A percentile compares a stretch with the other conserved stretches of the same genome.
phyloP scores from a whole-genome alignment of 2,329 filamentous ascomycete species.

The Sclerotinia glacialis region DNA sequence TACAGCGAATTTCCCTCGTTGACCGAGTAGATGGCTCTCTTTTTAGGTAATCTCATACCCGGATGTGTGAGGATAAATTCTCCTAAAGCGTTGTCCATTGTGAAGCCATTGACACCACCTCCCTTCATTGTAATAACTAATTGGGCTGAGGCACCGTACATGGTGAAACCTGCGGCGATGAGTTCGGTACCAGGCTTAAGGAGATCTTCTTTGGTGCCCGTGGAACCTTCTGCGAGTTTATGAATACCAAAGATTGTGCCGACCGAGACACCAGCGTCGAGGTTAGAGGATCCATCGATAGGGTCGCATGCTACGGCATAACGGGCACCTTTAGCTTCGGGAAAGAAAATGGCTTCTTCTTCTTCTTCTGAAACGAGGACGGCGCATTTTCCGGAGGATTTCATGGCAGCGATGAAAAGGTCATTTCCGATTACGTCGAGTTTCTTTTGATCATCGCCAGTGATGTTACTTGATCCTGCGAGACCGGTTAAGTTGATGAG shows the following conservation, averaged over 20 bases:
- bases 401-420: slow-evolving; percentile 94
- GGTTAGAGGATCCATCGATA: slow-evolving; percentile 95
- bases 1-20: slow-evolving; percentile 98
- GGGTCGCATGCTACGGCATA: slow-evolving; percentile 97
- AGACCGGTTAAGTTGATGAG: slow-evolving; percentile 94
- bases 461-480: slow-evolving; percentile 90
- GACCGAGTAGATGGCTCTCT: slow-evolving; percentile 88
- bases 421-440: slow-evolving; percentile 99
- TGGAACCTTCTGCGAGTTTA: slow-evolving; percentile 75
- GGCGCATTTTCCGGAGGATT: slow-evolving; percentile 83
- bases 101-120: slow-evolving; percentile 93
- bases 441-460: slow-evolving; percentile 99
- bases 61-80: slow-evolving; percentile 99
- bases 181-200: slow-evolving; percentile 87
- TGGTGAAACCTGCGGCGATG: slow-evolving; percentile 95
- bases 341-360: slow-evolving; percentile 86
- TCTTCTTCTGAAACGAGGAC: slow-evolving; percentile 98
- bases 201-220: slow-evolving; percentile 78
- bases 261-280: slow-evolving; percentile 95
- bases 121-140: slow-evolving; percentile 96
- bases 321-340: slow-evolving; percentile 68
- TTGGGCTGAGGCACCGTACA: slow-evolving; percentile 97
- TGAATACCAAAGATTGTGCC: slow-evolving; percentile 96
- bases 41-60: slow-evolving; percentile 80
- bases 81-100: slow-evolving; percentile 90